These are phyloP conservation scores for Uronychia binucleata DNA, from an alignment of 73 alveolate species.

Conservation along the genomic window DNA sequence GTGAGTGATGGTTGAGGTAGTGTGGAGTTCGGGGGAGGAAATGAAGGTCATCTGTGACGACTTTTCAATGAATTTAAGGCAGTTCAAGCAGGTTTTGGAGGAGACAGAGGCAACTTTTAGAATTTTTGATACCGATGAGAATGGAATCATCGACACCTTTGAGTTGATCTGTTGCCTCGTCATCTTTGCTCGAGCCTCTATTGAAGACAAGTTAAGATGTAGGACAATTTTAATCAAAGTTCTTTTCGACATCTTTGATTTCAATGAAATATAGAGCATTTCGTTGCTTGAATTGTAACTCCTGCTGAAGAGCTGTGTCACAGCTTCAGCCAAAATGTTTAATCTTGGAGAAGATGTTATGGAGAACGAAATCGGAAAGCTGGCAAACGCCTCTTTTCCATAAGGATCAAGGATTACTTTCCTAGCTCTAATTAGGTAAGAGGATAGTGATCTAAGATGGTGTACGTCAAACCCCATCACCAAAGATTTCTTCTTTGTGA, in stretches of 20 bases:
- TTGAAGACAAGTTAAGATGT: slow-evolving; percentile 82
- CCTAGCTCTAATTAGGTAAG: slow-evolving; percentile 14
- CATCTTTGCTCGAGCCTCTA: slow-evolving; percentile 75
- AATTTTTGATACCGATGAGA: slow-evolving; percentile 85
- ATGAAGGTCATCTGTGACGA: slow-evolving; percentile 83
- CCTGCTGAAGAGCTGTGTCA: slow-evolving; percentile 75
- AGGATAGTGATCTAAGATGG: neutral
- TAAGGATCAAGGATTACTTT: slow-evolving; percentile 36
- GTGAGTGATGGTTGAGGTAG: slow-evolving; percentile 3
- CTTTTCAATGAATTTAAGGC: slow-evolving; percentile 76
- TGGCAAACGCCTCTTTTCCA: slow-evolving; percentile 43
- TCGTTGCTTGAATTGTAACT: slow-evolving; percentile 75
- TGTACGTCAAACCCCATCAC: neutral
- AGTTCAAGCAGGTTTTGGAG: slow-evolving; percentile 82
- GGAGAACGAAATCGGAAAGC: slow-evolving; percentile 61
- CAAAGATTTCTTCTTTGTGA: neutral
- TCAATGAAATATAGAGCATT: slow-evolving; percentile 79
- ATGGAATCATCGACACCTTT: slow-evolving; percentile 81
- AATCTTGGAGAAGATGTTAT: slow-evolving; percentile 45
- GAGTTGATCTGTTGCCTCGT: slow-evolving; percentile 84
- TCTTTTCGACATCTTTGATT: slow-evolving; percentile 84
- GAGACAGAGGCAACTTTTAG: slow-evolving; percentile 68
- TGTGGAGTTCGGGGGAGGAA: slow-evolving; percentile 16
- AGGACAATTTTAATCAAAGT: neutral
- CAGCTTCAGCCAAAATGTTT: slow-evolving; percentile 74